phyloP scores from a whole-genome alignment of 306 rosid genomes.

The Quercus agrifolia region DNA sequence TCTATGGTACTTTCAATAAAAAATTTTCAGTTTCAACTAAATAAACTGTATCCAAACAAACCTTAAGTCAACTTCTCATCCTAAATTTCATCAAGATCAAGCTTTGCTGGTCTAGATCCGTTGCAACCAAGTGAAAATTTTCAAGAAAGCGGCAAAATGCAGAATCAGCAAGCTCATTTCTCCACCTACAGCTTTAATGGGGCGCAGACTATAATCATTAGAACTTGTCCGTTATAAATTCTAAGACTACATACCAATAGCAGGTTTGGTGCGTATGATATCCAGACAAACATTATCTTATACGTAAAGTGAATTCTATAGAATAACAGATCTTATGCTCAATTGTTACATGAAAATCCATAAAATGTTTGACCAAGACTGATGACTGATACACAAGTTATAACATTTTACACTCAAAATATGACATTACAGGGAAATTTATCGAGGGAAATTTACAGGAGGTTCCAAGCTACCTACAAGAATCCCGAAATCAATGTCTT shows the following conservation, averaged over 20 bases:
- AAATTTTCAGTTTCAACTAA: fast-evolving
- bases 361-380: conserved; percentile 29
- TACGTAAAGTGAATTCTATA: conserved; percentile 9
- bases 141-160: background rate
- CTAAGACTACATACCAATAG: background rate
- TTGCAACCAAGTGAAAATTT: no score
- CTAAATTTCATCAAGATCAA: background rate
- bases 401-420: conserved; percentile 26
- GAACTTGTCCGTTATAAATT: background rate
- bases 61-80: no score
- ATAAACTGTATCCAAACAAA: fast-evolving
- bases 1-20: no score
- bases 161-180: background rate
- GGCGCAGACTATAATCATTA: background rate
- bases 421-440: conserved; percentile 23
- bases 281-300: background rate
- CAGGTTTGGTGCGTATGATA: background rate
- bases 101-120: background rate
- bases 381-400: conserved; percentile 6
- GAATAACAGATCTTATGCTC: conserved; percentile 18
- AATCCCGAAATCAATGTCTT: conserved; percentile 88
- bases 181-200: background rate
- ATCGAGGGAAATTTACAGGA: conserved; percentile 80
- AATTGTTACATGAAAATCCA: conserved; percentile 20
- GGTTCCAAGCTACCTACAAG: conserved; percentile 90